Base-by-base conservation (phyloP, 1,284 basidiomycete genomes). In the Lentinula novae-zelandiae region DNA sequence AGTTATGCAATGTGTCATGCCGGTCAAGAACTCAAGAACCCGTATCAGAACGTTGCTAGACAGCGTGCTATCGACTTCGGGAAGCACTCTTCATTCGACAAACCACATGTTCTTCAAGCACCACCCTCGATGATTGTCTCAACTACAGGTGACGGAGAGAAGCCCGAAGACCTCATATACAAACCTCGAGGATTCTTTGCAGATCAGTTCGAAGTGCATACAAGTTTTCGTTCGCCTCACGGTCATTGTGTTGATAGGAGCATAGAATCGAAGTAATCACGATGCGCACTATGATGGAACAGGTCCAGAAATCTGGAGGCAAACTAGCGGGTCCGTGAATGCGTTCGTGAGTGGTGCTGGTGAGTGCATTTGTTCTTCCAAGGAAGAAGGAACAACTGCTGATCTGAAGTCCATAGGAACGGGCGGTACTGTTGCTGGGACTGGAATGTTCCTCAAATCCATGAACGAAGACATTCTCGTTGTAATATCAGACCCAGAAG, bases 301-400 rank as follows among this genome's bases (percentile, higher is more conserved):
- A 0, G 97, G 94, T 0, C 95, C 95, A 0, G 97, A 99, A 75
- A 95, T 99, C 44, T 95, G 95, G 89, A 81, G 89, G 55, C 97
- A 99, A 71, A 95, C 93, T 0, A 89, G 87, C 65, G 95, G 95
- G 1, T 75, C 78, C 22, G 67, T 98, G 1, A 83, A 92, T 68
- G 95, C 91, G 2, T 98, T 98, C 69, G 90, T 99, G 33, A 87
- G 90, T n/a, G 97, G 97, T 1, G 95, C 96, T 62, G 95, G 94
- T 82, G 62, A 55, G 74, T 58, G n/a, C 51, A 38, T 46, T 39
- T 60, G 15, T 55, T 42, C 20, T 60, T 49, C 36, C 46, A 12
- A 20, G 9, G 12, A 15, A n/a, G 17, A 27, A n/a, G 3, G 7
- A 13, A 33, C 31, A 13, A 12, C 31, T 34, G 12, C 8, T 2